Percentiles rank a stretch among this genome's conserved stretches.
These are phyloP conservation scores for Epichloe sibirici DNA, from an alignment of 2,329 filamentous ascomycete genomes.

Conservation along the genomic window DNA sequence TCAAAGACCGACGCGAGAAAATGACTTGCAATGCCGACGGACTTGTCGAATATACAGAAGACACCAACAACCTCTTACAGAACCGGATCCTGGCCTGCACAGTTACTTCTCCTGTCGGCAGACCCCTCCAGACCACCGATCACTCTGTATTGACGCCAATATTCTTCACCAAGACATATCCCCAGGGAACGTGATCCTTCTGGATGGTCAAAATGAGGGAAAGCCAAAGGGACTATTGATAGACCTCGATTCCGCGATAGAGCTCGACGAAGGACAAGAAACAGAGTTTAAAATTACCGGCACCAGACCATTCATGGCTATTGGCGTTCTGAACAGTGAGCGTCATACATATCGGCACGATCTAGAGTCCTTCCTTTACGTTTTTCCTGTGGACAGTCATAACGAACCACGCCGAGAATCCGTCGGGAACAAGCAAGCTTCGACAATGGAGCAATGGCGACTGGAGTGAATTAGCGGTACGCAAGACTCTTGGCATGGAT, in stretches of 20 bases:
- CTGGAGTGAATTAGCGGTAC: slow-evolving; percentile 5
- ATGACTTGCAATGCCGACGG: neutral
- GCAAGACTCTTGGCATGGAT: slow-evolving; percentile 6
- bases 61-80: slow-evolving; percentile 7
- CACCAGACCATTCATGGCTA: slow-evolving; percentile 15
- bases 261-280: slow-evolving; percentile 4
- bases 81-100: slow-evolving; percentile 11
- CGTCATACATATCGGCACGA: slow-evolving; percentile 15
- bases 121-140: slow-evolving; percentile 11
- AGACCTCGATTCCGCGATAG: slow-evolving; percentile 10
- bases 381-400: slow-evolving; percentile 8
- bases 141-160: slow-evolving; percentile 6
- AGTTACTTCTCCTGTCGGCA: slow-evolving; percentile 12
- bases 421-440: slow-evolving; percentile 8
- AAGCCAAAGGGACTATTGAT: slow-evolving; percentile 9
- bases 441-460: slow-evolving; percentile 7
- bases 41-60: slow-evolving; percentile 7
- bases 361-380: slow-evolving; percentile 18
- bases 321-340: slow-evolving; percentile 9
- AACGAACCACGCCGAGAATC: slow-evolving; percentile 3
- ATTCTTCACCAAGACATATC: slow-evolving; percentile 11
- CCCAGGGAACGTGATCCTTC: slow-evolving; percentile 11
- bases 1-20: neutral
- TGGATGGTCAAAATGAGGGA: neutral
- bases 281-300: slow-evolving; percentile 5